A percentile compares a stretch with the other conserved stretches of the same genome.
Evolutionary conservation across 805 yeast species (phyloP).

Genomic region (Wickerhamomyces bisporus): DNA sequence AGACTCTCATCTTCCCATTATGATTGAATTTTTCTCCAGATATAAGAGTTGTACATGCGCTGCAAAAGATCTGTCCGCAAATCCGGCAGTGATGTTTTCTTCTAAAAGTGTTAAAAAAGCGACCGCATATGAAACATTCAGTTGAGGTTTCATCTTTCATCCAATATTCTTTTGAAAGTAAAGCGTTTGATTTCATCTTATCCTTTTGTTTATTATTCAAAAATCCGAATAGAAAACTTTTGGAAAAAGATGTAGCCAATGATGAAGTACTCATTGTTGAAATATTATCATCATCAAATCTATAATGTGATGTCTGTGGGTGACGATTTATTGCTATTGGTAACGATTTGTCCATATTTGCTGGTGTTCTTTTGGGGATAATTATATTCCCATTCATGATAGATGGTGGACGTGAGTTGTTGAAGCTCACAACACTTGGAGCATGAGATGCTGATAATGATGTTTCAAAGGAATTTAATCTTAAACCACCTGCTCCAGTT

Average conservation of each 20-base stretch:
- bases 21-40: constrained; percentile 59
- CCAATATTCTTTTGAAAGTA: constrained; percentile 73
- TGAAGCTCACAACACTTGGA: constrained; percentile 15
- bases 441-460: constrained; percentile 14
- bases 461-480: constrained; percentile 19
- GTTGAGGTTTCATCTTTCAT: constrained; percentile 90
- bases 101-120: constrained; percentile 76
- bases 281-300: constrained; percentile 28
- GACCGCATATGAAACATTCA: constrained; percentile 81
- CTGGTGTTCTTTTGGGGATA: constrained; percentile 10
- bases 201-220: constrained; percentile 28
- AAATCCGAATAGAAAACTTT: constrained; percentile 37
- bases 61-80: constrained; percentile 94
- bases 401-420: constrained; percentile 18
- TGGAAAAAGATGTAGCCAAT: constrained; percentile 36
- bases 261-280: constrained; percentile 37
- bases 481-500: constrained; percentile 16
- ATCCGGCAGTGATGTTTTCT: constrained; percentile 93
- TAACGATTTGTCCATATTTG: constrained; percentile 6
- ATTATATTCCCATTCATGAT: constrained; percentile 11
- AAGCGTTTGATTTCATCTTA: constrained; percentile 16
- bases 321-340: constrained; percentile 18
- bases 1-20: constrained; percentile 69
- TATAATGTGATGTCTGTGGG: constrained; percentile 12
- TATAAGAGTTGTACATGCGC: constrained; percentile 70